A percentile compares a stretch with the other conserved stretches of the same genome.
phyloP scores from a whole-genome alignment of 208 protist species.

The Wallacemonas collosoma region DNA sequence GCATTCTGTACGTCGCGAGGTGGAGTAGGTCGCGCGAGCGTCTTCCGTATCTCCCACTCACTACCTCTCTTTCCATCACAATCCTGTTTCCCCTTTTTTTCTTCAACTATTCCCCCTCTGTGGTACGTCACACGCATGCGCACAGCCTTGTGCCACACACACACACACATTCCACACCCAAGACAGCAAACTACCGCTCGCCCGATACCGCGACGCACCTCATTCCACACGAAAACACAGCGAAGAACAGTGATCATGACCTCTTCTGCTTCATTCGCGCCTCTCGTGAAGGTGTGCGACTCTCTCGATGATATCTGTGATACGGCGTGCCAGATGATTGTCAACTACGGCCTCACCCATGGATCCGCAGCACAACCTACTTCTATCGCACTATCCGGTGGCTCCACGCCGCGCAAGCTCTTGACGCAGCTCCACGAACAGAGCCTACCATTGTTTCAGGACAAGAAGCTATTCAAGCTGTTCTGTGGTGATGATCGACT shows the following conservation, averaged over 20 bases:
- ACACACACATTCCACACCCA: no score
- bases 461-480: constrained; percentile 27
- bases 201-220: no score
- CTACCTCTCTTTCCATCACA: no score
- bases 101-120: no score
- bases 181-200: no score
- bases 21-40: no score
- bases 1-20: no score
- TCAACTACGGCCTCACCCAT: constrained; percentile 12
- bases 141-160: no score
- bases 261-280: constrained; percentile 28
- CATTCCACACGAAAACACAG: neutral
- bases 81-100: no score
- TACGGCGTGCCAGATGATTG: constrained; percentile 45
- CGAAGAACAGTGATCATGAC: neutral
- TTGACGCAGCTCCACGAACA: constrained; percentile 51
- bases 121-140: no score
- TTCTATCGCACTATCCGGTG: constrained; percentile 74
- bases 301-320: constrained; percentile 36
- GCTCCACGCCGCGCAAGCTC: constrained; percentile 65
- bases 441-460: constrained; percentile 40
- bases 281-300: constrained; percentile 41
- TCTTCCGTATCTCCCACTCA: no score
- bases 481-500: constrained; percentile 83
- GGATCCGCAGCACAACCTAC: constrained; percentile 13